These are phyloP conservation scores for Hymenoscyphus fructigenus DNA, from an alignment of 2,329 filamentous ascomycete species.

Conservation along the genomic window DNA sequence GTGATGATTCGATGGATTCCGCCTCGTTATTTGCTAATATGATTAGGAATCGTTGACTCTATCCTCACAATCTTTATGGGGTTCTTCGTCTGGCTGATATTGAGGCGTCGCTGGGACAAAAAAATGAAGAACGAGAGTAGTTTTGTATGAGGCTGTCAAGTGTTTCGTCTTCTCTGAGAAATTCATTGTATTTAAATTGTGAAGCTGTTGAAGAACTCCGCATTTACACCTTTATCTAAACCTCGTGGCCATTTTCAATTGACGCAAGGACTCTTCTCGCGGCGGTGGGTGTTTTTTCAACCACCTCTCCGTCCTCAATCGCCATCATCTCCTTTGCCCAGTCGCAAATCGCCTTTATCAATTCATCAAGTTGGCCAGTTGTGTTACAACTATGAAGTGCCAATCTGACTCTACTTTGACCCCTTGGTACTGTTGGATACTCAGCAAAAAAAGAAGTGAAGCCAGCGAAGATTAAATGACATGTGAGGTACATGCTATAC, in stretches of 20 bases:
- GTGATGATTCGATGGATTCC: neutral
- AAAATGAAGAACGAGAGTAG: neutral
- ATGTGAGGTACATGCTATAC: conserved; percentile 4
- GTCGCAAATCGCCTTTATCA: conserved; percentile 35
- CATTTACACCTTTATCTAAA: neutral
- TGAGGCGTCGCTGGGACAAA: neutral
- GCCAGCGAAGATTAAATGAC: neutral
- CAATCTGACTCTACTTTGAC: conserved; percentile 41
- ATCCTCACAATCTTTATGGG: neutral
- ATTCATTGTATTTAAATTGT: no score
- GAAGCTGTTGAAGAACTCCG: no score
- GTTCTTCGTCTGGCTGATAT: neutral
- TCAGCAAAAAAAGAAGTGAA: conserved; percentile 33
- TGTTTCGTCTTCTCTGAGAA: neutral
- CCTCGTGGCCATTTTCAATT: neutral
- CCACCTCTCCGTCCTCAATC: conserved; percentile 23
- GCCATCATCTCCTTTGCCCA: conserved; percentile 38
- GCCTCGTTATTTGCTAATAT: conserved; percentile 5
- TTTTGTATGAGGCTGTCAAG: neutral
- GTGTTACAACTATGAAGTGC: conserved; percentile 45
- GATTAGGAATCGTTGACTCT: conserved; percentile 8
- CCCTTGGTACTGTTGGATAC: conserved; percentile 42
- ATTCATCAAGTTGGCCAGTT: conserved; percentile 35
- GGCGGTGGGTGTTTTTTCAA: neutral
- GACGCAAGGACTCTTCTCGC: neutral